Base-by-base conservation (phyloP, 352 stramenopile species). In the Blastocystis sp. region DNA sequence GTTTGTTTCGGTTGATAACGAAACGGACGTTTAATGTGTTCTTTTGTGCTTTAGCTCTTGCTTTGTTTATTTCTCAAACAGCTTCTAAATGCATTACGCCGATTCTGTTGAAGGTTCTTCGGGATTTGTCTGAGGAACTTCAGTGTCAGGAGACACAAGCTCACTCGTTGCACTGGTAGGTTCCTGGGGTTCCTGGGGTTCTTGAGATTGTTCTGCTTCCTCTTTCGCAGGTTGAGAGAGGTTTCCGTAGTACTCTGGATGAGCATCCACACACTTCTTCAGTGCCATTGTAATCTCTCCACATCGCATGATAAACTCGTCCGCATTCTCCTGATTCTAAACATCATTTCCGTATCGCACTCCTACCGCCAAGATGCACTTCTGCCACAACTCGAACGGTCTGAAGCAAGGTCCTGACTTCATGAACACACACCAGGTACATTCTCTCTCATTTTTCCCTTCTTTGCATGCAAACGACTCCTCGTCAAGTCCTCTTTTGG, bases 391-490 rank as follows among this genome's bases (percentile, higher is more conserved):
- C 54, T 91, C 93, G 89, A 96, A 96, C 90, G 94, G 90, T 41
- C 90, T 90, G 62, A 93, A 93, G 79, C 94, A 96, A 68, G 94
- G 94, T 0, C 94, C 94, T 29, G 93, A 93, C 91, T 95, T 95
- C 93, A 96, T 96, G 90, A 96, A 96, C 90, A 95, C 94, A 90
- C 94, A 96, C 84, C 95, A 96, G 77, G 93, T 93, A 79, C 94
- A 96, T 91, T 96, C 94, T 45, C 93, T 91, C 89, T 96, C 95
- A 61, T 91, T 77, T 8, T 64, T 41, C n/a, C 88, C 91, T 0
- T 90, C 90, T n/a, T 11, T 3, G 41, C 77, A 88, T 26, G 56
- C 66, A 47, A 61, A 88, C 0, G 26, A 26, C 66, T 77, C 62
- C 20, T 20, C 39, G 20, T 61, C 34, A 37, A 76, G 23, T 26